A percentile compares a stretch with the other conserved stretches of the same genome.
These are phyloP conservation scores for Umbelopsis sp. DNA, from an alignment of 192 early-diverging fungal genomes.

Conservation along the genomic window DNA sequence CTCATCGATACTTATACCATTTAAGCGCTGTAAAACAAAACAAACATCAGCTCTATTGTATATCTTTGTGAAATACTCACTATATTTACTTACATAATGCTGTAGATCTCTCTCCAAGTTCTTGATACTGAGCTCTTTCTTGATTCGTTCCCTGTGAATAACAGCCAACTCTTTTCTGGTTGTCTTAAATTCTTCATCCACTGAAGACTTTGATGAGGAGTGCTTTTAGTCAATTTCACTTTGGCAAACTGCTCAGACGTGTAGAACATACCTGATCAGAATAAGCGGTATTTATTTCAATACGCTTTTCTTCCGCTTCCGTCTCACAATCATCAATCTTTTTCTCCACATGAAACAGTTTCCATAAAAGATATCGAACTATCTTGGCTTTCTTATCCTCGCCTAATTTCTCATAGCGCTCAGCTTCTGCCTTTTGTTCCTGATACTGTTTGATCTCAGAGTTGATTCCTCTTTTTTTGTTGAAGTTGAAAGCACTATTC, in stretches of 20 bases:
- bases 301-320: constrained; percentile 50
- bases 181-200: constrained; percentile 60
- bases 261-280: background rate
- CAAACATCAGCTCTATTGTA: background rate
- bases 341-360: constrained; percentile 86
- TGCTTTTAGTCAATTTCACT: background rate
- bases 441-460: constrained; percentile 92
- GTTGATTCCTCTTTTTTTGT: constrained; percentile 86
- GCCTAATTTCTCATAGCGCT: constrained; percentile 71
- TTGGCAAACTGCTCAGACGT: no score
- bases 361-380: constrained; percentile 82
- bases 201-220: background rate
- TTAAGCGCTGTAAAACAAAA: constrained; percentile 53
- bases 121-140: constrained; percentile 75
- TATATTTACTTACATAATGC: constrained; percentile 52
- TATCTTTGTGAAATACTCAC: constrained; percentile 19
- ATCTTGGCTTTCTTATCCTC: constrained; percentile 62
- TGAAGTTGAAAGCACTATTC: constrained; percentile 85
- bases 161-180: constrained; percentile 76
- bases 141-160: constrained; percentile 69
- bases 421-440: constrained; percentile 92
- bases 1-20: constrained; percentile 68
- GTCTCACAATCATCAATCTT: constrained; percentile 61
- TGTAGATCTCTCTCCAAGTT: constrained; percentile 76
- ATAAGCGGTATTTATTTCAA: background rate